phyloP scores from a whole-genome alignment of 805 yeast species.

The Yarrowia sp. region DNA sequence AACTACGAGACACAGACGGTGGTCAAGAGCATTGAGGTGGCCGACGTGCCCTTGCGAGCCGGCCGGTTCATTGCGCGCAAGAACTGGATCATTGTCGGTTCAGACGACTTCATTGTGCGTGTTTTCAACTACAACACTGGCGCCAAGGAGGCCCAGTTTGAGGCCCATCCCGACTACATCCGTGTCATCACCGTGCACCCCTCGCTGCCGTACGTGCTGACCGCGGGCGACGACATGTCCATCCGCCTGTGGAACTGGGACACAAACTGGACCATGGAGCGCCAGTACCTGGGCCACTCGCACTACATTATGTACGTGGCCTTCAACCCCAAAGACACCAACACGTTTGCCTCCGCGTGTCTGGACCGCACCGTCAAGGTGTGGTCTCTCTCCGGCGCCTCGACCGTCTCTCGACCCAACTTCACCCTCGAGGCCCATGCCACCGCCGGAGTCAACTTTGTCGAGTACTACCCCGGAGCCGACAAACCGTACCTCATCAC shows the following conservation, averaged over 20 bases:
- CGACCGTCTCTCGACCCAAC: conserved; percentile 59
- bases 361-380: conserved; percentile 94
- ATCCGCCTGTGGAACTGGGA: conserved; percentile 98
- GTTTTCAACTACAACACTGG: conserved; percentile 94
- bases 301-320: conserved; percentile 94
- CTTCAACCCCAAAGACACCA: conserved; percentile 96
- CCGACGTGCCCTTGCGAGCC: conserved; percentile 94
- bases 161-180: conserved; percentile 97
- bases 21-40: conserved; percentile 87
- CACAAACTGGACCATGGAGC: conserved; percentile 83
- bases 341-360: conserved; percentile 96
- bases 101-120: conserved; percentile 92
- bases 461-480: conserved; percentile 94
- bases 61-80: conserved; percentile 94
- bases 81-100: conserved; percentile 95
- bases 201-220: conserved; percentile 79
- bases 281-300: conserved; percentile 90
- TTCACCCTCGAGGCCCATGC: conserved; percentile 90
- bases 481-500: conserved; percentile 96
- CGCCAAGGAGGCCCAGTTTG: conserved; percentile 90
- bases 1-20: conserved; percentile 79
- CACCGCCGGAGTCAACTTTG: conserved; percentile 90
- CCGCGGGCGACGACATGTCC: conserved; percentile 89
- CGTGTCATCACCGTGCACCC: conserved; percentile 94
- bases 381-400: conserved; percentile 82